A percentile compares a stretch with the other conserved stretches of the same genome.
phyloP scores from a whole-genome alignment of 345 rosid species.

The Psidium guajava region DNA sequence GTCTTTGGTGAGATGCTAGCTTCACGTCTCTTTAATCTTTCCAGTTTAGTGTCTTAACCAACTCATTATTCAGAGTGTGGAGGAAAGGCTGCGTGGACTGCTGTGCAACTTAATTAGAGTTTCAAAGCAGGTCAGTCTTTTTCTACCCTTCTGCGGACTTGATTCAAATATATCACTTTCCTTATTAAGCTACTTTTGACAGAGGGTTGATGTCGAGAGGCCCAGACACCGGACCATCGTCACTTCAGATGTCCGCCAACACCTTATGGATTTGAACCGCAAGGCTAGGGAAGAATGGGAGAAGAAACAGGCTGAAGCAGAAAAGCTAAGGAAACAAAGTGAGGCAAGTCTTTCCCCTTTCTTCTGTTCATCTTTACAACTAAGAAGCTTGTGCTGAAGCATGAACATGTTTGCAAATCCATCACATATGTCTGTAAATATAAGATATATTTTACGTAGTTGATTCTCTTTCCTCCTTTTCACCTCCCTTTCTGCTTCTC shows the following conservation, averaged over 20 bases:
- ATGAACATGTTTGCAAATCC: not conserved
- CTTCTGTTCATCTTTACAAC: not conserved
- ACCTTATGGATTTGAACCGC: constrained; percentile 58
- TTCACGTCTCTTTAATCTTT: constrained; percentile 3
- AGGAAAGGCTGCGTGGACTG: constrained; percentile 92
- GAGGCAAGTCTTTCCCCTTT: constrained; percentile 29
- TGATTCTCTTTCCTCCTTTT: not conserved
- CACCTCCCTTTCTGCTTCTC: not conserved
- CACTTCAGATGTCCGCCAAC: constrained; percentile 76
- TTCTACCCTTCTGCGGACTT: not conserved
- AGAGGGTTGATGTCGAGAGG: constrained; percentile 86
- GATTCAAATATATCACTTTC: not conserved
- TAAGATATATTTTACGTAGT: not conserved
- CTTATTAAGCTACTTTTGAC: constrained; percentile 12
- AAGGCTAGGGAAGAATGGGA: constrained; percentile 88
- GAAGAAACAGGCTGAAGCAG: constrained; percentile 83
- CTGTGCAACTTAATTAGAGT: constrained; percentile 63
- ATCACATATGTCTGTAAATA: not conserved
- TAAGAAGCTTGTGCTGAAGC: not conserved
- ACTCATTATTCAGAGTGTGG: constrained; percentile 52
- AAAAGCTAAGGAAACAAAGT: constrained; percentile 67
- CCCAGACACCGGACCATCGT: constrained; percentile 57
- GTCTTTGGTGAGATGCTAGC: constrained; percentile 66
- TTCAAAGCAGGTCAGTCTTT: constrained; percentile 68
- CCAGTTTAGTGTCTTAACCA: constrained; percentile 4